Conservation (phyloP, 225 moss, liverwort and hornwort genomes). For the Asterella californica region DNA sequence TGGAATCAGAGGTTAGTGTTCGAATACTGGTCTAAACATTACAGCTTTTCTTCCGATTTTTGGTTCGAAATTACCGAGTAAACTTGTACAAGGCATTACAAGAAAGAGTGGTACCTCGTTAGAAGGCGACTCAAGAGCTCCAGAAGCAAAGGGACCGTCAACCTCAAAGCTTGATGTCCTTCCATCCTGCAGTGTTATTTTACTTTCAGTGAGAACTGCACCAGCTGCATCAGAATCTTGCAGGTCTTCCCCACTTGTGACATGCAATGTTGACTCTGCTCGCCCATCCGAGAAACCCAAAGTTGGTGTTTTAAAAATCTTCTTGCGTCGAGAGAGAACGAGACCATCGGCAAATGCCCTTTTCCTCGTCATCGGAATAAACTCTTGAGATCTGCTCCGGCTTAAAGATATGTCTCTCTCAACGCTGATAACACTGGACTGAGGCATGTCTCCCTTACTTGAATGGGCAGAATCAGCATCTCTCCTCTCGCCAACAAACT, state of each 20-base stretch:
- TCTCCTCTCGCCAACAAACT: neutral
- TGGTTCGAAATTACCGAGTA: too few relatives aligned
- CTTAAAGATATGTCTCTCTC: neutral
- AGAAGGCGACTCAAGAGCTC: neutral
- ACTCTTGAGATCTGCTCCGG: neutral
- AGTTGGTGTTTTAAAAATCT: neutral
- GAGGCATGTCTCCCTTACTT: neutral
- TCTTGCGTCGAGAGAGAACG: neutral
- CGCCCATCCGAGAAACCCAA: neutral
- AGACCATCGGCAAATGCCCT: neutral
- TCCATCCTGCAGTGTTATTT: constrained; percentile 2
- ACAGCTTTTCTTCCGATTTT: neutral
- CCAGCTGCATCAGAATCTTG: neutral
- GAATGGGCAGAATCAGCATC: neutral
- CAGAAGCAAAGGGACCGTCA: constrained; percentile 12
- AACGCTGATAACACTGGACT: neutral
- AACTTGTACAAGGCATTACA: too few relatives aligned
- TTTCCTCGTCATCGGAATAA: neutral
- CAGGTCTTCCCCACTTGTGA: neutral
- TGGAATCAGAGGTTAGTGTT: too few relatives aligned
- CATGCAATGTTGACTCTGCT: neutral
- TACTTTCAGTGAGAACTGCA: constrained; percentile 3
- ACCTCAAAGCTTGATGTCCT: constrained; percentile 22
- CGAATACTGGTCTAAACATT: neutral
- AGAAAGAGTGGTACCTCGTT: constrained; percentile 15